A percentile compares a stretch with the other conserved stretches of the same genome.
phyloP scores from a whole-genome alignment of 768 basidiomycete species.

The Lentinula guzmanii region DNA sequence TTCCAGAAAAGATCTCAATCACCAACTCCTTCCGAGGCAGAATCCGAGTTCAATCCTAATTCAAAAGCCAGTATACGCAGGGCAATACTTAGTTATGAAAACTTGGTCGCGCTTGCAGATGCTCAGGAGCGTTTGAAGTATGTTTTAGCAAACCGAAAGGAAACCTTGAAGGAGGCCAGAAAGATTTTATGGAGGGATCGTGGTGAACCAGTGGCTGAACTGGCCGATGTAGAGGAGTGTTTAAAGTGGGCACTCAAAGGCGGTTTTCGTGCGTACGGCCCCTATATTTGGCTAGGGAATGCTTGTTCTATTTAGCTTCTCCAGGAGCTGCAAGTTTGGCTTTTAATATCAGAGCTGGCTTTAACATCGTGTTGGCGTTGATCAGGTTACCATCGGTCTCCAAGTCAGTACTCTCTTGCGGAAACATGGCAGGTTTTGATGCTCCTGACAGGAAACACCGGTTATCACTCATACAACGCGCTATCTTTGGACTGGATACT shows the following conservation, averaged over 20 bases:
- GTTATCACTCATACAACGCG: conserved; percentile 65
- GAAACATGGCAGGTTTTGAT: neutral
- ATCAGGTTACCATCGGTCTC: conserved; percentile 63
- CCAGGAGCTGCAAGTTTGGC: conserved; percentile 78
- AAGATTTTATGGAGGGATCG: conserved; percentile 80
- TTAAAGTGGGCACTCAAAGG: conserved; percentile 67
- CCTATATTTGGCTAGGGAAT: neutral
- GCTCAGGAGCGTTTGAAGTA: conserved; percentile 63
- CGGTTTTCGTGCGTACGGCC: conserved; percentile 53
- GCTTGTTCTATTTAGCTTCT: neutral
- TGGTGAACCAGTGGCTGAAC: conserved; percentile 68
- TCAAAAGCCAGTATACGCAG: conserved; percentile 15
- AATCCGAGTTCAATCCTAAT: conserved; percentile 2
- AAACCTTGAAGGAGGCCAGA: conserved; percentile 63
- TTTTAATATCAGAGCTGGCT: conserved; percentile 73
- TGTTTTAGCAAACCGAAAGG: conserved; percentile 79
- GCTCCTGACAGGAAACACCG: conserved; percentile 46
- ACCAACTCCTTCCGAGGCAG: conserved; percentile 2
- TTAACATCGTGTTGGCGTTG: conserved; percentile 78
- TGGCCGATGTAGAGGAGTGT: conserved; percentile 59
- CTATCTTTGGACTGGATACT: conserved; percentile 79
- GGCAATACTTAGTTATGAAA: conserved; percentile 76
- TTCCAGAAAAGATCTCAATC: conserved; percentile 1
- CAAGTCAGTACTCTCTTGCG: conserved; percentile 37
- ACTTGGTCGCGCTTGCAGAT: conserved; percentile 79